These are phyloP conservation scores for Didymella keratinophila DNA, from an alignment of 2,329 filamentous ascomycete genomes.

Conservation along the genomic window DNA sequence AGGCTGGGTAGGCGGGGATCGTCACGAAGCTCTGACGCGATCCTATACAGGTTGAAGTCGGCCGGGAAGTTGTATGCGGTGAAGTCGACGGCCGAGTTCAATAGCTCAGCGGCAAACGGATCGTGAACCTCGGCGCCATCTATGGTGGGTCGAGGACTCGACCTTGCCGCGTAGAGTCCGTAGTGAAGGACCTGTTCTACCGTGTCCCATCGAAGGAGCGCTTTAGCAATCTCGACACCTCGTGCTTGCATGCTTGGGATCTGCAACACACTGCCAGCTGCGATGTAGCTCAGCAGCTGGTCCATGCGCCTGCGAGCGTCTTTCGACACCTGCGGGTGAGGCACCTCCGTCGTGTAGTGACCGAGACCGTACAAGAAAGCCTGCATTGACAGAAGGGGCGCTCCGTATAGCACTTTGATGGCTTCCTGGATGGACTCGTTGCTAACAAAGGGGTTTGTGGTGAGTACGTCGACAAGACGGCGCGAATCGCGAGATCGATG, in stretches of 20 bases:
- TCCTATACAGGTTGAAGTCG: constrained; percentile 66
- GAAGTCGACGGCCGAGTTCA: constrained; percentile 66
- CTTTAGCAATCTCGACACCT: constrained; percentile 67
- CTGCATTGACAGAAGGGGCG: constrained; percentile 39
- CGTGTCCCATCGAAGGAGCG: constrained; percentile 68
- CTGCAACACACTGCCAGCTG: constrained; percentile 66
- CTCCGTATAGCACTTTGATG: constrained; percentile 49
- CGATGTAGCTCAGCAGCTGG: constrained; percentile 66
- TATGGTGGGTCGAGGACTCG: constrained; percentile 19
- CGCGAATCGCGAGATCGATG: constrained; percentile 38
- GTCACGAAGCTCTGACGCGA: constrained; percentile 56
- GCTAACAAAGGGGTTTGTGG: constrained; percentile 39
- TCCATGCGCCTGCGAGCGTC: constrained; percentile 48
- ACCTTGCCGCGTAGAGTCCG: constrained; percentile 57
- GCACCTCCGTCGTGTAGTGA: constrained; percentile 36
- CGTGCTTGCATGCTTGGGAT: constrained; percentile 64
- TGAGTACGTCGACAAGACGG: constrained; percentile 38
- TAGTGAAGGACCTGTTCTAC: constrained; percentile 69
- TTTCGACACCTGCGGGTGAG: constrained; percentile 31
- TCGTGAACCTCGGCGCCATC: constrained; percentile 56
- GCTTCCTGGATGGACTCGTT: constrained; percentile 46
- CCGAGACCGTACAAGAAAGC: constrained; percentile 42
- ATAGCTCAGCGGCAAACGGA: constrained; percentile 62
- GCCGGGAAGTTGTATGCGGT: constrained; percentile 66
- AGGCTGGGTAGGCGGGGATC: constrained; percentile 57